Base-by-base conservation (phyloP, 441 rosid species). In the Erodium texanum region DNA sequence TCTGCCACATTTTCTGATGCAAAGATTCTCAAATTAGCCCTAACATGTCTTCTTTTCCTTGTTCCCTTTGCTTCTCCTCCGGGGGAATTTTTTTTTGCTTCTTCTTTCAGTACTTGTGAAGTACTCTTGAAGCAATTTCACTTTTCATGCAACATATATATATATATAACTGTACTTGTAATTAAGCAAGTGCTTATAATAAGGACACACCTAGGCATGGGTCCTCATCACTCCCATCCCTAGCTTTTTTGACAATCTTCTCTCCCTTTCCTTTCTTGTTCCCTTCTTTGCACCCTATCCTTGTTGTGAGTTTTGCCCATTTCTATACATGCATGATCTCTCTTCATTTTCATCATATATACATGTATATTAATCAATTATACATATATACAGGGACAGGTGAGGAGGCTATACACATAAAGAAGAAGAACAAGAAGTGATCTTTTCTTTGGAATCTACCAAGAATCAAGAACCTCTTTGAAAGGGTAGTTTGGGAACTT, bases 381-480 rank as follows among this genome's bases (percentile, higher is more conserved):
- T 70, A 68, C 68, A 70, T 45, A 66, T 68, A 73, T 18, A 64
- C 36, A 79, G 76, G 84, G 82, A 80, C 83, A 84, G 87, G 85
- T 85, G 79, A 83, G 71, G 83, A 82, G 89, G 82, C 86, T 77
- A 78, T 88, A n/a, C n/a, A n/a, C n/a, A n/a, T n/a, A n/a, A n/a
- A n/a, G n/a, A n/a, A n/a, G n/a, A 92, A 88, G 87, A 86, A 16
- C 65, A 62, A 78, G 81, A 75, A 83, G 79, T 71, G 75, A 70
- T 68, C 68, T 70, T 54, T 36, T n/a, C n/a, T n/a, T n/a, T n/a
- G n/a, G n/a, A n/a, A n/a, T n/a, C n/a, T n/a, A n/a, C n/a, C n/a
- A n/a, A 69, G 64, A 66, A 72, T 75, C 81, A 71, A 62, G 65
- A 71, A 41, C 67, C 65, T 66, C 65, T 71, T 18, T 76, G 75